These are phyloP conservation scores for Macrocystidia cucumis DNA, from an alignment of 1,284 basidiomycete species.

Conservation along the genomic window DNA sequence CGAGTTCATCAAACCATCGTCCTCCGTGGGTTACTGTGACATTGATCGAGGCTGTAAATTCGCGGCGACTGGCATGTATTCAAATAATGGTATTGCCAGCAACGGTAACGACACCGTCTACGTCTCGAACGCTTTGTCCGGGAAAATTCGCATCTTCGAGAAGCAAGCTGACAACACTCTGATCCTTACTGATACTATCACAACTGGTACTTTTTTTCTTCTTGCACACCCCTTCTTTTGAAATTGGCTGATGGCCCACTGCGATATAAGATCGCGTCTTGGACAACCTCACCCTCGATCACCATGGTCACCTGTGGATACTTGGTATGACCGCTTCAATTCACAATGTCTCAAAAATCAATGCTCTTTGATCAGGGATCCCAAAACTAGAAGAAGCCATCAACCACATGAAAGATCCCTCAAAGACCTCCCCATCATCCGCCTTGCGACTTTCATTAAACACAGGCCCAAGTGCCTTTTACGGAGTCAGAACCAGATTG, in stretches of 20 bases:
- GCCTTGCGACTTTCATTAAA: conserved; percentile 45
- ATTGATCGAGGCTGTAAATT: conserved; percentile 49
- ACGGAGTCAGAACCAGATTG: conserved; percentile 55
- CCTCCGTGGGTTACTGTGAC: conserved; percentile 42
- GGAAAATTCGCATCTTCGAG: conserved; percentile 43
- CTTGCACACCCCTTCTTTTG: not conserved
- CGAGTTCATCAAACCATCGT: not conserved
- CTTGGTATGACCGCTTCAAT: conserved; percentile 31
- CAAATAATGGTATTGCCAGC: conserved; percentile 49
- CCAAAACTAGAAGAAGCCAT: conserved; percentile 21
- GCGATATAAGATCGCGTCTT: conserved; percentile 35
- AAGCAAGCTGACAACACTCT: conserved; percentile 47
- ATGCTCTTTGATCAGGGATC: conserved; percentile 18
- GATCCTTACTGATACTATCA: conserved; percentile 36
- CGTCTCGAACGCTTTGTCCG: conserved; percentile 34
- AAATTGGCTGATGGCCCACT: not conserved
- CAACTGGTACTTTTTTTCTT: conserved; percentile 25
- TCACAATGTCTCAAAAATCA: conserved; percentile 2
- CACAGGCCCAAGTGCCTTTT: conserved; percentile 40
- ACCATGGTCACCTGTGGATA: conserved; percentile 48
- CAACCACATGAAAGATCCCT: conserved; percentile 26
- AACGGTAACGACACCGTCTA: conserved; percentile 50
- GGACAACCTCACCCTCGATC: conserved; percentile 53
- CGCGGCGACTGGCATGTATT: conserved; percentile 33
- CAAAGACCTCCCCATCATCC: conserved; percentile 11